Conservation (phyloP, 1,139 yeast genomes). For the Ogataea hybrid region DNA sequence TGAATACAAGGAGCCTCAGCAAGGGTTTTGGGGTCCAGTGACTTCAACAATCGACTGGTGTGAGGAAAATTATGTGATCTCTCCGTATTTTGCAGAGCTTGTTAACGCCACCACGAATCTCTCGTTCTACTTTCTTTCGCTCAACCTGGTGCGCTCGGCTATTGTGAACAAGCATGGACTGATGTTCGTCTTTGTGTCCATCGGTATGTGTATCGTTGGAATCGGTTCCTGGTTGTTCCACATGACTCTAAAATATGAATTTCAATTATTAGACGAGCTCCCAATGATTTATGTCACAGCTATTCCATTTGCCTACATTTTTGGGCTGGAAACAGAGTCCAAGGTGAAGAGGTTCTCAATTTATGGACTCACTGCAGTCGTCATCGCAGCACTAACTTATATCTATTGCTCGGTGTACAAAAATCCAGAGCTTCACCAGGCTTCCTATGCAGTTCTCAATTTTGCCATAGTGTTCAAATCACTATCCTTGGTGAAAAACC, state of each 20-base stretch:
- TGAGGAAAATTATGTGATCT: conserved; percentile 88
- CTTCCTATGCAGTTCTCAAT: conserved; percentile 67
- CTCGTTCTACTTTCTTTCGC: conserved; percentile 55
- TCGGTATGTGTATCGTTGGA: conserved; percentile 87
- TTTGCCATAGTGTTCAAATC: conserved; percentile 32
- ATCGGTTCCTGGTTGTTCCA: conserved; percentile 94
- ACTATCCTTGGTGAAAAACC: conserved; percentile 23
- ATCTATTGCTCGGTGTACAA: conserved; percentile 62
- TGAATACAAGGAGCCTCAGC: conserved; percentile 17
- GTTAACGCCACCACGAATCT: conserved; percentile 79
- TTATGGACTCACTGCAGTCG: conserved; percentile 45
- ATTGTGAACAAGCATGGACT: conserved; percentile 58
- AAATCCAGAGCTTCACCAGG: conserved; percentile 87
- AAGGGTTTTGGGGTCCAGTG: conserved; percentile 35
- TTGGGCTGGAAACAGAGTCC: conserved; percentile 54
- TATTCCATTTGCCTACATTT: conserved; percentile 88
- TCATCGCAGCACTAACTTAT: conserved; percentile 54
- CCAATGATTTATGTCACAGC: conserved; percentile 99
- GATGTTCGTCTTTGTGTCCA: conserved; percentile 66
- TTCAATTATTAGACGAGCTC: conserved; percentile 87
- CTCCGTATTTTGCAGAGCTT: conserved; percentile 79
- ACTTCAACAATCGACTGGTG: conserved; percentile 91
- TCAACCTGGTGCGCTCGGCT: conserved; percentile 63
- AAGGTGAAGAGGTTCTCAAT: conserved; percentile 30
- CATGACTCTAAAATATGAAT: conserved; percentile 88